Conservation (phyloP, 1,139 yeast genomes). For the Hyphopichia khmerensis region DNA sequence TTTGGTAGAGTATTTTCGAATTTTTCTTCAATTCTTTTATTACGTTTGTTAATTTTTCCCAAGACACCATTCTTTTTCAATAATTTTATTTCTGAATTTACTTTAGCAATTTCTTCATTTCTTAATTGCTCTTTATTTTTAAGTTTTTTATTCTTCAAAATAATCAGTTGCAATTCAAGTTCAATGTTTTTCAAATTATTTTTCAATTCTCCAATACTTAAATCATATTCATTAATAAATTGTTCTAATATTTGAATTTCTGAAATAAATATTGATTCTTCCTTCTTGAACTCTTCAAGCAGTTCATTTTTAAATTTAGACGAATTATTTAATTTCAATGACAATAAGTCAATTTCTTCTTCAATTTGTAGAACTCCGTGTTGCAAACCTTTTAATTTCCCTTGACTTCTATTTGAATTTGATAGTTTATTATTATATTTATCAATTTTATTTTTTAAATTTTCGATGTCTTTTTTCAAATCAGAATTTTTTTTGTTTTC, state of each 20-base stretch:
- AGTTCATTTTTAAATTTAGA: constrained; percentile 15
- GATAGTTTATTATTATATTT: constrained; percentile 16
- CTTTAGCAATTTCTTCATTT: constrained; percentile 24
- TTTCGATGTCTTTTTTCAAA: constrained; percentile 58
- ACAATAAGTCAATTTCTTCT: constrained; percentile 27
- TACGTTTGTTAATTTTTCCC: constrained; percentile 27
- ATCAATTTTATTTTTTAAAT: constrained; percentile 45
- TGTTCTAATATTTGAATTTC: constrained; percentile 25
- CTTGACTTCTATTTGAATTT: constrained; percentile 30
- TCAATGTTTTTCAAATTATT: constrained; percentile 21
- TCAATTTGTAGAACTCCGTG: constrained; percentile 44
- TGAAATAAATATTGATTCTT: constrained; percentile 18
- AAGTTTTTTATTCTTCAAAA: constrained; percentile 28
- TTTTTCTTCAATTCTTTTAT: constrained; percentile 33
- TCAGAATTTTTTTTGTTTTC: constrained; percentile 55
- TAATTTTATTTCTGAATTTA: constrained; percentile 28
- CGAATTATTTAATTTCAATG: constrained; percentile 13
- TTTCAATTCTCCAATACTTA: constrained; percentile 22
- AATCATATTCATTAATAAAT: constrained; percentile 25
- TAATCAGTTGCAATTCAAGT: constrained; percentile 19
- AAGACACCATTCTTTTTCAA: constrained; percentile 28
- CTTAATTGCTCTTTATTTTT: constrained; percentile 21
- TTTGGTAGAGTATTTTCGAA: constrained; percentile 39
- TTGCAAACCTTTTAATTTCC: constrained; percentile 43
- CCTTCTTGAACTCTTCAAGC: constrained; percentile 16